These are phyloP conservation scores for Cytospora leucostoma DNA, from an alignment of 2,329 filamentous ascomycete genomes.

Conservation along the genomic window DNA sequence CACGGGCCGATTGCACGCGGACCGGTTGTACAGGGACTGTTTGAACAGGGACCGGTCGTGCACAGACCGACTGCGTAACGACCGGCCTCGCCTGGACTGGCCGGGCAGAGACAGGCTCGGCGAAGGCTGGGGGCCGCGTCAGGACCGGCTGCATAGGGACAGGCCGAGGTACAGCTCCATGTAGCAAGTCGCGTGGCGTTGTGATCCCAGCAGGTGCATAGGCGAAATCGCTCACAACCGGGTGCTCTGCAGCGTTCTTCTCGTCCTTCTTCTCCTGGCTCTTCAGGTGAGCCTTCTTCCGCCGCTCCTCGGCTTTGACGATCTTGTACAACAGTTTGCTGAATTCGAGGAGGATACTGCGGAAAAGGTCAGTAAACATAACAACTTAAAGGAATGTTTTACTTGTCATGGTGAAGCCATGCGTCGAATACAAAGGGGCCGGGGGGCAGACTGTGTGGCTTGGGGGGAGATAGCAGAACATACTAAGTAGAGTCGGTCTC, in stretches of 20 bases:
- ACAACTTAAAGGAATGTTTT: background rate
- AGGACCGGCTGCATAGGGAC: background rate
- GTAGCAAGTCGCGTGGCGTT: background rate
- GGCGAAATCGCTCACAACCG: background rate
- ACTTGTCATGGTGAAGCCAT: background rate
- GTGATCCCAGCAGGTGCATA: background rate
- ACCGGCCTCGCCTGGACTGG: too few species aligned
- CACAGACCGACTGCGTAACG: too few species aligned
- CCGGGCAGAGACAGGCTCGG: too few species aligned
- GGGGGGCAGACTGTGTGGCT: background rate
- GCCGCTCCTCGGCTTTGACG: constrained; percentile 22
- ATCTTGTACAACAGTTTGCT: constrained; percentile 23
- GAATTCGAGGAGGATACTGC: constrained; percentile 22
- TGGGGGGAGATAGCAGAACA: background rate
- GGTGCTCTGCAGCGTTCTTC: background rate
- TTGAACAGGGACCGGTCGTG: too few species aligned
- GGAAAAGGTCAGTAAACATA: background rate
- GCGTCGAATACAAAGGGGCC: background rate
- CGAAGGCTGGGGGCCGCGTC: too few species aligned
- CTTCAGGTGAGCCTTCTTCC: constrained; percentile 14
- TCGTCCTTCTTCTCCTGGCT: background rate
- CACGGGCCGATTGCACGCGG: too few species aligned
- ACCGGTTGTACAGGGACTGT: too few species aligned
- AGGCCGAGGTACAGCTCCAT: background rate
- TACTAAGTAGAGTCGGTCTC: constrained; percentile 14